Conservation (phyloP, 176 grass and related monocot species). For the Tillandsia fasciculata region DNA sequence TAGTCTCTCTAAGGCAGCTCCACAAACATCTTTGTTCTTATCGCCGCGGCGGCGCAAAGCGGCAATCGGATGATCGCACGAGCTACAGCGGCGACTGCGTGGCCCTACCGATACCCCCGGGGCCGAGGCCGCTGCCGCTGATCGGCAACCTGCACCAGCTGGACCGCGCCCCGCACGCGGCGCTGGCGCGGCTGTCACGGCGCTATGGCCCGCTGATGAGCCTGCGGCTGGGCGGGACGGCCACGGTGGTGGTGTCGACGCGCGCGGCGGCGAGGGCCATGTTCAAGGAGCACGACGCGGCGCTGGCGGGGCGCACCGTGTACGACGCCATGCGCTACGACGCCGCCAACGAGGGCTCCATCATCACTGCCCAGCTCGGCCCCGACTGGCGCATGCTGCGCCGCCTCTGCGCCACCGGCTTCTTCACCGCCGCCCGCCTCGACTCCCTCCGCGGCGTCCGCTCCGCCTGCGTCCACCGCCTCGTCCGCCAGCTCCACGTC, state of each 20-base stretch:
- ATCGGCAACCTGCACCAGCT: conserved; percentile 27
- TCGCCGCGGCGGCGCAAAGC: no score
- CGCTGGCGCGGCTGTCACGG: conserved; percentile 9
- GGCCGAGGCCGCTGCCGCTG: conserved; percentile 11
- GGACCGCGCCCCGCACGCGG: neutral
- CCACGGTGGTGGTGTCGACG: conserved; percentile 14
- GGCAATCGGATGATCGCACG: no score
- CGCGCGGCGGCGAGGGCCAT: conserved; percentile 2
- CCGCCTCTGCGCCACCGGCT: conserved; percentile 14
- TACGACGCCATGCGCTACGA: conserved; percentile 6
- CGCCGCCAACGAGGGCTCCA: conserved; percentile 8
- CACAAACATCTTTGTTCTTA: no score
- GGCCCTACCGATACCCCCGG: neutral
- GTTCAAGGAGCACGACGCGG: conserved; percentile 1
- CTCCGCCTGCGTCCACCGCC: neutral
- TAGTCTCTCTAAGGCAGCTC: no score
- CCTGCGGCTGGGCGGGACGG: conserved; percentile 6
- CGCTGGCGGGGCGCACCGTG: conserved; percentile 1
- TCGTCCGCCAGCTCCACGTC: neutral
- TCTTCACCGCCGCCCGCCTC: conserved; percentile 7
- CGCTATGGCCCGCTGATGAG: conserved; percentile 15
- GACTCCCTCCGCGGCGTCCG: conserved; percentile 3
- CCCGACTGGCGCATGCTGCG: conserved; percentile 9
- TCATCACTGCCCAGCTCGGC: conserved; percentile 5
- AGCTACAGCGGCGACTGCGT: no score